Conservation (phyloP, 2,329 filamentous ascomycete species). For the Fusarium sacchari region DNA sequence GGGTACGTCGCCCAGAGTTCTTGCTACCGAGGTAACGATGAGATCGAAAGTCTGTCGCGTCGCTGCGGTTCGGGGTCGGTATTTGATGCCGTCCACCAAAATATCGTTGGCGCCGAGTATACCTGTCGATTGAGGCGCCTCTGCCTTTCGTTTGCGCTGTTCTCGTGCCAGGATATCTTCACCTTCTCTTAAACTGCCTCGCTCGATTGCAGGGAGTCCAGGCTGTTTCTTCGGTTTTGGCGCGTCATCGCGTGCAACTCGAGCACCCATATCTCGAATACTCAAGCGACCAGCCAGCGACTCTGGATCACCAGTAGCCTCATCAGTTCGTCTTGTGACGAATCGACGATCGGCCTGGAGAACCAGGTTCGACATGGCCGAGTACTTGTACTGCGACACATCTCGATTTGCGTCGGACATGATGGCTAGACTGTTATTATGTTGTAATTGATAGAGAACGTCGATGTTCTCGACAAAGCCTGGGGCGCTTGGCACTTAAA, state of each 20-base stretch:
- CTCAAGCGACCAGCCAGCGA: slow-evolving; percentile 94
- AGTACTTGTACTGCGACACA: slow-evolving; percentile 98
- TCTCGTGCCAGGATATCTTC: slow-evolving; percentile 85
- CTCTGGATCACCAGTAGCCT: slow-evolving; percentile 96
- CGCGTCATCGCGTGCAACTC: slow-evolving; percentile 80
- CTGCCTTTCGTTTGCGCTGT: slow-evolving; percentile 86
- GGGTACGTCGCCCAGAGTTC: slow-evolving; percentile 89
- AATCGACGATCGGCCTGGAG: slow-evolving; percentile 99
- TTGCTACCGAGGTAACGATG: slow-evolving; percentile 89
- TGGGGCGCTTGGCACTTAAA: slow-evolving; percentile 47
- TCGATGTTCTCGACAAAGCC: slow-evolving; percentile 52
- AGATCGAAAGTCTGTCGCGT: slow-evolving; percentile 95
- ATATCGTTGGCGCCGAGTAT: slow-evolving; percentile 87
- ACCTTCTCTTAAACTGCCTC: slow-evolving; percentile 81
- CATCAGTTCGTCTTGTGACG: slow-evolving; percentile 89
- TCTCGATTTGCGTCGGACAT: slow-evolving; percentile 83
- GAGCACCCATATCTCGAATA: slow-evolving; percentile 92
- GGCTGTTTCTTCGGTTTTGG: slow-evolving; percentile 83
- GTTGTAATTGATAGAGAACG: slow-evolving; percentile 45
- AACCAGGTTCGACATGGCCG: slow-evolving; percentile 99
- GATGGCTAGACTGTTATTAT: slow-evolving; percentile 50
- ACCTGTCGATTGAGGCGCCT: slow-evolving; percentile 73
- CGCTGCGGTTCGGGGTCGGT: slow-evolving; percentile 89
- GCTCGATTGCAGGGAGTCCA: slow-evolving; percentile 75
- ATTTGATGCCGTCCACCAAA: slow-evolving; percentile 89